Percentiles rank a stretch among this genome's conserved stretches.
These are phyloP conservation scores for Globisporangium okanoganense DNA, from an alignment of 352 stramenopile genomes.

Conservation along the genomic window DNA sequence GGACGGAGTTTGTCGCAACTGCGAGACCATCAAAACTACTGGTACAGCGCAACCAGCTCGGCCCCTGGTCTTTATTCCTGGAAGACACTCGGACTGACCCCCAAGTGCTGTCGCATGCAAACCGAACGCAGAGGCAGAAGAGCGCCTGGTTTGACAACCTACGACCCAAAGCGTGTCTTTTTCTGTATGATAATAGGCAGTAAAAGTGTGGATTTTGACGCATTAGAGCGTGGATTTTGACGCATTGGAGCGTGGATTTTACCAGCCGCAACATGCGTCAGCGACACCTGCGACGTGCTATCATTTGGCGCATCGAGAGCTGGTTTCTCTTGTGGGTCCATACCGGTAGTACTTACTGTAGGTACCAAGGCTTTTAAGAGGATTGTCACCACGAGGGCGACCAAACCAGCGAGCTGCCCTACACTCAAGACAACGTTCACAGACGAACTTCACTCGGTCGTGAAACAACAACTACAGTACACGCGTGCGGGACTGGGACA, in stretches of 20 bases:
- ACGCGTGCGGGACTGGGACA: conserved; percentile 5
- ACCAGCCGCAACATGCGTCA: not conserved
- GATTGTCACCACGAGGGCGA: not conserved
- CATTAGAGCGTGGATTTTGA: not conserved
- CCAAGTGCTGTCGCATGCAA: not conserved
- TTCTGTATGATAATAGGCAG: not conserved
- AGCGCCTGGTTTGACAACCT: not conserved
- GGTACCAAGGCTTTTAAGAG: too few species aligned
- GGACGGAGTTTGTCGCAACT: not conserved
- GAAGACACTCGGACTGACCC: not conserved
- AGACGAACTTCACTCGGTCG: not conserved
- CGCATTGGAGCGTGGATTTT: not conserved
- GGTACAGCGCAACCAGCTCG: too few species aligned
- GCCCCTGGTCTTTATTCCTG: not conserved
- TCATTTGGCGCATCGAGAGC: not conserved
- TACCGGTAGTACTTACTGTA: not conserved
- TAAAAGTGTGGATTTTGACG: too few species aligned
- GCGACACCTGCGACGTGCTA: not conserved
- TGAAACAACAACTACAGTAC: conserved; percentile 1
- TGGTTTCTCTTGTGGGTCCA: not conserved
- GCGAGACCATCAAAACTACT: too few species aligned
- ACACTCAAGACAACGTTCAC: not conserved
- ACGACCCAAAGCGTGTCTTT: not conserved
- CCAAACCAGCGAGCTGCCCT: too few species aligned
- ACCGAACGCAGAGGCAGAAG: not conserved